phyloP scores from a whole-genome alignment of 345 rosid genomes.

The Rhodomyrtus tomentosa region DNA sequence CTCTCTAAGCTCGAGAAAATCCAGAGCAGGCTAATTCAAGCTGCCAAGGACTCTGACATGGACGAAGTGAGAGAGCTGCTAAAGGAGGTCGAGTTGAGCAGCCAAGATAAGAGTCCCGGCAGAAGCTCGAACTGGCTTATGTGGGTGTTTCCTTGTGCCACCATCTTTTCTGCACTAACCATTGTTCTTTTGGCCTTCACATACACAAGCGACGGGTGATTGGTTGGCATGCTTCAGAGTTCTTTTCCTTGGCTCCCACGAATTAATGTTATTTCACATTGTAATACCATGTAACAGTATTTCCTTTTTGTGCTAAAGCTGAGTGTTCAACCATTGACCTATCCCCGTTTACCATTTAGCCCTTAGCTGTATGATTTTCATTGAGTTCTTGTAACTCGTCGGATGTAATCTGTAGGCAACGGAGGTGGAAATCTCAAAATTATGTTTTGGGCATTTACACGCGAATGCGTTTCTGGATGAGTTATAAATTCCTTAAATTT shows the following conservation, averaged over 20 bases:
- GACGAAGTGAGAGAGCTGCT: slow-evolving; percentile 79
- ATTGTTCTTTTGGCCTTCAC: slow-evolving; percentile 65
- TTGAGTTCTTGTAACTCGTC: background rate
- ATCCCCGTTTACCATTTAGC: background rate
- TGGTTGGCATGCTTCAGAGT: background rate
- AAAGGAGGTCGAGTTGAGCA: slow-evolving; percentile 43
- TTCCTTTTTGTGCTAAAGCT: background rate
- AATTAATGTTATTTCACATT: background rate
- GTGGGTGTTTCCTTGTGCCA: slow-evolving; percentile 60
- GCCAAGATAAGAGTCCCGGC: slow-evolving; percentile 9
- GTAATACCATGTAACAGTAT: background rate
- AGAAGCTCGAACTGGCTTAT: slow-evolving; percentile 23
- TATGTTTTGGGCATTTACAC: background rate
- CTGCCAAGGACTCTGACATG: slow-evolving; percentile 86
- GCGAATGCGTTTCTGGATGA: background rate
- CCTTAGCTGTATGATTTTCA: background rate
- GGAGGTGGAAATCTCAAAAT: background rate
- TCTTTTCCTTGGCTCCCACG: background rate
- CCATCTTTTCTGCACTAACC: slow-evolving; percentile 37
- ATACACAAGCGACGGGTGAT: slow-evolving; percentile 73
- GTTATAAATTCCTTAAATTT: background rate
- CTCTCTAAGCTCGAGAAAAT: slow-evolving; percentile 51
- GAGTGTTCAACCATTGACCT: background rate
- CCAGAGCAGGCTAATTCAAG: slow-evolving; percentile 57
- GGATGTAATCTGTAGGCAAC: background rate